Base-by-base conservation (phyloP, 2,329 filamentous ascomycete genomes). In the Apiospora phragmitis region DNA sequence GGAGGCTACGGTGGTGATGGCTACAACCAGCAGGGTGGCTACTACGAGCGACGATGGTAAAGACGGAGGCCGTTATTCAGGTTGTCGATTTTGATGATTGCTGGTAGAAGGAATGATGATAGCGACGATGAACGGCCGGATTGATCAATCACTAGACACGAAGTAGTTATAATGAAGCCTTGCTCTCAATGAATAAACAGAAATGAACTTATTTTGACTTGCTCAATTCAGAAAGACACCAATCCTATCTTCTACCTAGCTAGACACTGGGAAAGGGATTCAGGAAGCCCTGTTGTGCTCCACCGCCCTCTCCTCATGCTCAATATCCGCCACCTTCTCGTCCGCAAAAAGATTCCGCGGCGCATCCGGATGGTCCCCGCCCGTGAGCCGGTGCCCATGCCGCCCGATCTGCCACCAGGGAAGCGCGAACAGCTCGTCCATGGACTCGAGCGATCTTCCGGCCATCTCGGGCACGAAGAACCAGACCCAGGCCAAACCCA, bases 401-500 rank as follows among this genome's bases (percentile, higher is more conserved):
- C 66, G 66, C 11, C 66, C 66, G 4, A 68, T 68, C 66, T 68
- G 6, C 42, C 43, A 49, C 66, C 66, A 68, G 11, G 66, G 66
- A 0, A 94, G 83, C 68, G 87, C 87, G 77, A 94, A 94, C 73
- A 94, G 83, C 35, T 86, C 84, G 77, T 94, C 91, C 88, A 94
- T 93, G 73, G 85, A 89, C 83, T 93, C 91, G 9, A 93, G 83
- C 67, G 83, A 84, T n/a, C 86, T 83, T 0, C 92, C 92, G 0
- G 88, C 87, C 0, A 91, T 93, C 84, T 94, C 92, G 0, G 92
- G 93, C 1, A 95, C 86, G 72, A 87, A 91, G 80, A 93, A 87
- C 85, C 86, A 93, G 4, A 92, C 92, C 91, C 91, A 94, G 3
- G 86, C 42, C 4, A 91, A 88, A 38, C 92, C 92, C 5, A 94